A percentile compares a stretch with the other conserved stretches of the same genome.
Evolutionary conservation across 2,329 filamentous ascomycete species (phyloP).

Genomic region (Aurifilum marmelostoma): DNA sequence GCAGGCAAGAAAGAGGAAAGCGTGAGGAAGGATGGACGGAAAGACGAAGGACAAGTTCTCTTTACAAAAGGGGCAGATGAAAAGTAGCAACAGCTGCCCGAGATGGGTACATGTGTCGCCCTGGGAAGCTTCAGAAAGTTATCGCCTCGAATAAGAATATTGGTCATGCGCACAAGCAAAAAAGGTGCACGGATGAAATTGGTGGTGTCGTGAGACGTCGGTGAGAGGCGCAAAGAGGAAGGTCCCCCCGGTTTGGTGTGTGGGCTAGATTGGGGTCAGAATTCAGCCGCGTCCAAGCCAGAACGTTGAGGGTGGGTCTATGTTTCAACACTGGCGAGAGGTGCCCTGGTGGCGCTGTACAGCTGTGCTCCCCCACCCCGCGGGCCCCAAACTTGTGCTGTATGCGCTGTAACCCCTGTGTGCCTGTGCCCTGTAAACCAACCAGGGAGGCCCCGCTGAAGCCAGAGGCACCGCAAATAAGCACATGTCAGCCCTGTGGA

Average conservation of each 20-base stretch:
- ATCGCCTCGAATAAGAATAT: not conserved
- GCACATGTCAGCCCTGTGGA: not conserved
- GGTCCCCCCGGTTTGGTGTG: not conserved
- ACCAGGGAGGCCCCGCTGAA: not conserved
- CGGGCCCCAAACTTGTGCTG: no score
- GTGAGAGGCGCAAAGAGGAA: not conserved
- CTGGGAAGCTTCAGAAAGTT: not conserved
- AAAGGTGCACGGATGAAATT: not conserved
- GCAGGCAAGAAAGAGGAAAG: not conserved
- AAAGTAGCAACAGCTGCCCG: not conserved
- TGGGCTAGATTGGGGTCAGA: not conserved
- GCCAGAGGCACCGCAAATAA: not conserved
- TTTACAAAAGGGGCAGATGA: not conserved
- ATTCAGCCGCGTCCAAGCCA: conserved; percentile 4
- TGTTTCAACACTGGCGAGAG: not conserved
- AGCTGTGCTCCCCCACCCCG: not conserved
- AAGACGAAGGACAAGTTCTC: not conserved
- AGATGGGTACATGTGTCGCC: not conserved
- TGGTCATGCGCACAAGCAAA: conserved; percentile 1
- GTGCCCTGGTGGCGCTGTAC: not conserved
- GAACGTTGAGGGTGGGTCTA: conserved; percentile 3
- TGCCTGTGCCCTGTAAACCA: not conserved
- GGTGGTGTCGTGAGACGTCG: conserved; percentile 5
- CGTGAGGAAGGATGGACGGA: not conserved
- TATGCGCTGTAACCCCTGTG: not conserved